Conservation (phyloP, 1,139 yeast genomes). For the Wickerhamomyces sp. region DNA sequence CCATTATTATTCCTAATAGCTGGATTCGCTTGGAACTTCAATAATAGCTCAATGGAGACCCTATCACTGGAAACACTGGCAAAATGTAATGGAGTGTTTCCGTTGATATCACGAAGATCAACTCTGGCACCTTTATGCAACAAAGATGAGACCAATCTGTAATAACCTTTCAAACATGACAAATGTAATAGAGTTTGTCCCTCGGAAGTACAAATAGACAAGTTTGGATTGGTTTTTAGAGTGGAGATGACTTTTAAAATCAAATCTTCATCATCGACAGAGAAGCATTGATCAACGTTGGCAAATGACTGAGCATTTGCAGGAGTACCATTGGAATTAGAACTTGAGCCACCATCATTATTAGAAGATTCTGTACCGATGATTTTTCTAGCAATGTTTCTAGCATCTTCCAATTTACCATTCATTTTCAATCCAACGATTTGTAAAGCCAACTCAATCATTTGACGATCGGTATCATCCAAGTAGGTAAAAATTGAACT, state of each 20-base stretch:
- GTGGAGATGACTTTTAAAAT: conserved; percentile 61
- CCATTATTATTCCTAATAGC: conserved; percentile 54
- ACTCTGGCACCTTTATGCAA: conserved; percentile 76
- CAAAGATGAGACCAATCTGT: conserved; percentile 54
- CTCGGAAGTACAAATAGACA: conserved; percentile 74
- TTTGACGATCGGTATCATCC: conserved; percentile 89
- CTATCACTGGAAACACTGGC: conserved; percentile 71
- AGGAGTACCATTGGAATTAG: conserved; percentile 5
- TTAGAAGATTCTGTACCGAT: conserved; percentile 48
- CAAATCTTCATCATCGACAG: conserved; percentile 45
- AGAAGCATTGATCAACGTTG: conserved; percentile 1
- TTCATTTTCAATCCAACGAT: conserved; percentile 94
- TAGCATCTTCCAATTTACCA: conserved; percentile 89
- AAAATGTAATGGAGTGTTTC: conserved; percentile 81
- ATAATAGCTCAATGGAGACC: conserved; percentile 32
- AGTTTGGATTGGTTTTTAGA: conserved; percentile 50
- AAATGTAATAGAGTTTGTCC: conserved; percentile 88
- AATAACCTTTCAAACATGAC: conserved; percentile 71
- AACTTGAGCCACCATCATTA: not conserved
- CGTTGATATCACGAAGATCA: conserved; percentile 72
- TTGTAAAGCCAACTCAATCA: conserved; percentile 87
- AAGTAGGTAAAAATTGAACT: conserved; percentile 68
- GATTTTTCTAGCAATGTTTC: conserved; percentile 81
- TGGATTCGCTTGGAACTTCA: conserved; percentile 62
- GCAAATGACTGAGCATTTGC: conserved; percentile 1